Evolutionary conservation across 1,139 yeast species (phyloP).

Genomic region (Yamadazyma dushanensis): DNA sequence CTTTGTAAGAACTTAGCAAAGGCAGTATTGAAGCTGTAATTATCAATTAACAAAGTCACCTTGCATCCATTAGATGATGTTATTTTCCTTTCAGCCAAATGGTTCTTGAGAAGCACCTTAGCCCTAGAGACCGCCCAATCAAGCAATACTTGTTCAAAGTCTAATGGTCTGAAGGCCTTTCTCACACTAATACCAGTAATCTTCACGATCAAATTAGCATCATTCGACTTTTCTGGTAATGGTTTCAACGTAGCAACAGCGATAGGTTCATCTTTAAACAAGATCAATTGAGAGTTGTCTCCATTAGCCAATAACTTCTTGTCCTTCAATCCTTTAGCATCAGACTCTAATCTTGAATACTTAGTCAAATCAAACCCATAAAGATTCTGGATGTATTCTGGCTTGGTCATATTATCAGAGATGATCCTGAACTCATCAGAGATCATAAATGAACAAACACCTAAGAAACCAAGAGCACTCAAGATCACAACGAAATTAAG

Average conservation of each 20-base stretch:
- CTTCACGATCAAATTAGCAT: constrained; percentile 42
- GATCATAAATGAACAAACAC: constrained; percentile 25
- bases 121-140: constrained; percentile 60
- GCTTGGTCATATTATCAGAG: constrained; percentile 38
- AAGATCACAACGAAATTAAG: constrained; percentile 27
- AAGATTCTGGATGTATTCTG: constrained; percentile 35
- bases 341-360: constrained; percentile 34
- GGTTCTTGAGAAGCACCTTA: constrained; percentile 37
- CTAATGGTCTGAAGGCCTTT: constrained; percentile 63
- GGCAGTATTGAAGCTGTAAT: constrained; percentile 52
- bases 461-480: constrained; percentile 15
- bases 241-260: constrained; percentile 52
- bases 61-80: constrained; percentile 29
- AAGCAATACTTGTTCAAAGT: constrained; percentile 59
- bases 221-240: constrained; percentile 34
- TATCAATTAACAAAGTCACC: constrained; percentile 38
- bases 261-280: constrained; percentile 68
- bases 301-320: constrained; percentile 30
- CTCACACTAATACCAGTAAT: constrained; percentile 63
- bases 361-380: constrained; percentile 57
- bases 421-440: constrained; percentile 50
- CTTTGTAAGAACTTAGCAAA: constrained; percentile 32
- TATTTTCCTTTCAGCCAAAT: constrained; percentile 23
- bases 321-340: constrained; percentile 25
- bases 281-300: constrained; percentile 52